Percentiles rank a stretch among this genome's conserved stretches.
Evolutionary conservation across 2,329 filamentous ascomycete genomes (phyloP).

Genomic region (Cyphellophora attinorum): DNA sequence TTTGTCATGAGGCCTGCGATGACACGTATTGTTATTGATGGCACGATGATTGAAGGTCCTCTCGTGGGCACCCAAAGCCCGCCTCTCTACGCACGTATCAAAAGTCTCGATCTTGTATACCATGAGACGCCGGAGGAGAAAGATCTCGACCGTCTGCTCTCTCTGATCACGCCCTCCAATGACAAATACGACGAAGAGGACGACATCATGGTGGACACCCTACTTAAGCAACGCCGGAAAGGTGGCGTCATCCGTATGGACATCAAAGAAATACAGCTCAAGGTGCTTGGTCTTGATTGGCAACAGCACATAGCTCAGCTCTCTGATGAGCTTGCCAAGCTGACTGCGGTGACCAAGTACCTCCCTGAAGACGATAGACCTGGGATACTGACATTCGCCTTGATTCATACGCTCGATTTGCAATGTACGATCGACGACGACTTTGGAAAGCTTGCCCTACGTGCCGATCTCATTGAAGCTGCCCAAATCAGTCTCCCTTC

Average conservation of each 20-base stretch:
- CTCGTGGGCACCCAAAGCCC: constrained; percentile 29
- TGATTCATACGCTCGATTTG: constrained; percentile 54
- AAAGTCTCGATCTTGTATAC: constrained; percentile 63
- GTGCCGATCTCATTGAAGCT: constrained; percentile 55
- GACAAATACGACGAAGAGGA: constrained; percentile 82
- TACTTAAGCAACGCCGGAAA: constrained; percentile 76
- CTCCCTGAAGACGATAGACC: constrained; percentile 91
- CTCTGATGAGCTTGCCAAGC: constrained; percentile 66
- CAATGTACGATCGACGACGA: constrained; percentile 56
- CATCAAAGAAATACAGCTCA: constrained; percentile 54
- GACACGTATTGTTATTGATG: constrained; percentile 63
- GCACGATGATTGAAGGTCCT: constrained; percentile 66
- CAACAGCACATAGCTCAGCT: constrained; percentile 61
- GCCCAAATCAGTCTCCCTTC: constrained; percentile 80
- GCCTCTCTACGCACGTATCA: constrained; percentile 54
- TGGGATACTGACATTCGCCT: constrained; percentile 66
- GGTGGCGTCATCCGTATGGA: constrained; percentile 69
- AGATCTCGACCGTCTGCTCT: constrained; percentile 73
- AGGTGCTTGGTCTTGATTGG: constrained; percentile 54
- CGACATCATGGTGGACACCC: constrained; percentile 87
- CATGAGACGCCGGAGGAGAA: constrained; percentile 61
- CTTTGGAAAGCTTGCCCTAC: constrained; percentile 55
- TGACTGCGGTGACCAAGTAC: constrained; percentile 87
- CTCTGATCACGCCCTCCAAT: constrained; percentile 83
- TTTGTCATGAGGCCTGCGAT: constrained; percentile 64